Evolutionary conservation across 768 basidiomycete genomes (phyloP).

Genomic region (Suillus lakei): DNA sequence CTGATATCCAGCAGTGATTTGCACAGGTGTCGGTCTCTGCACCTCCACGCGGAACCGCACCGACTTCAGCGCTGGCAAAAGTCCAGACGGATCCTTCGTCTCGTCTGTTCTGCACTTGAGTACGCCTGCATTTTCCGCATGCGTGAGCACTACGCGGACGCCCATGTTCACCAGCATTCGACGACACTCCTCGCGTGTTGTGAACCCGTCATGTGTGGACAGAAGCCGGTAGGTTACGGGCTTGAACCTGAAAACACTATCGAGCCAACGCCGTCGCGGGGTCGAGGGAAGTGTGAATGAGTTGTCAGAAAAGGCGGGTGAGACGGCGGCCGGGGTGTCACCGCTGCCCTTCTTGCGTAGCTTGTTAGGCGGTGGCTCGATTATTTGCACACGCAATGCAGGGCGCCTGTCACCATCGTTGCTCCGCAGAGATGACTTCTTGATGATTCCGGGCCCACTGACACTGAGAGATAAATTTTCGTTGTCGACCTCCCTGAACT

Average conservation of each 20-base stretch:
- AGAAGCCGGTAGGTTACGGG: conserved; percentile 61
- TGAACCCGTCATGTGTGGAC: conserved; percentile 61
- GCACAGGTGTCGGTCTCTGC: conserved; percentile 44
- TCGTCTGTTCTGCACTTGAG: conserved; percentile 83
- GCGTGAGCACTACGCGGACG: conserved; percentile 67
- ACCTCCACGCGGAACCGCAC: conserved; percentile 88
- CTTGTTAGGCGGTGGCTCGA: conserved; percentile 51
- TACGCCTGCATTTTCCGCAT: conserved; percentile 64
- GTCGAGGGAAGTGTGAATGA: conserved; percentile 50
- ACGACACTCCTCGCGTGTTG: conserved; percentile 75
- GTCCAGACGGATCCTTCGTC: conserved; percentile 56
- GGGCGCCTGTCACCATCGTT: conserved; percentile 24
- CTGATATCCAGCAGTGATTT: conserved; percentile 51
- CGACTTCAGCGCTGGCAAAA: conserved; percentile 62
- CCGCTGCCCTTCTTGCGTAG: conserved; percentile 35
- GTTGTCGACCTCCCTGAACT: conserved; percentile 50
- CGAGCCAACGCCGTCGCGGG: conserved; percentile 77
- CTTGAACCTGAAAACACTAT: conserved; percentile 87
- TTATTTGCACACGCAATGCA: conserved; percentile 51
- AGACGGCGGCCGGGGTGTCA: conserved; percentile 25
- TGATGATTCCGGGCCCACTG: conserved; percentile 28
- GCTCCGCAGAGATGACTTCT: conserved; percentile 52
- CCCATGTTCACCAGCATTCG: conserved; percentile 74
- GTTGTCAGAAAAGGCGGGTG: conserved; percentile 51
- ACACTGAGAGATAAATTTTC: conserved; percentile 49